A percentile compares a stretch with the other conserved stretches of the same genome.
phyloP scores from a whole-genome alignment of 2,329 filamentous ascomycete species.

The Aotearoamyces nothofagi region DNA sequence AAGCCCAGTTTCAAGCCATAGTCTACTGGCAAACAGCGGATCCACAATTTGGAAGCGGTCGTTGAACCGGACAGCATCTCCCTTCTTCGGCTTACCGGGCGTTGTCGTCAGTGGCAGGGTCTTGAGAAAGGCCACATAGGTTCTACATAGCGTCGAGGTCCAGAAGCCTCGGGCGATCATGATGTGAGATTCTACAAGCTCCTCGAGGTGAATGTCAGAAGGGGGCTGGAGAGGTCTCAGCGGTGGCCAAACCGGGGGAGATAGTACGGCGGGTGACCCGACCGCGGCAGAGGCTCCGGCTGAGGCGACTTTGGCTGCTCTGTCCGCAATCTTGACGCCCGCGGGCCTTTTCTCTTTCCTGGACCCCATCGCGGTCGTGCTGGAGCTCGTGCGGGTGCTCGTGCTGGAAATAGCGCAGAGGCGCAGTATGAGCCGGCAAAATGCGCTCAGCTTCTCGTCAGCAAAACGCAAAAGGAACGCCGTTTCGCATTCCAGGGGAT shows the following conservation, averaged over 20 bases:
- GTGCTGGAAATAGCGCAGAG: too few relatives aligned
- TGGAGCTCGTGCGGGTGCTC: too few relatives aligned
- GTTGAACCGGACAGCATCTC: slow-evolving; percentile 64
- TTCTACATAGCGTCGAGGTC: slow-evolving; percentile 44
- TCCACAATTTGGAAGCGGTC: slow-evolving; percentile 80
- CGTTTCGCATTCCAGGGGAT: too few relatives aligned
- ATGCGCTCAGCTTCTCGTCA: too few relatives aligned
- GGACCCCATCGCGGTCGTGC: too few relatives aligned
- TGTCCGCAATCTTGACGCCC: too few relatives aligned
- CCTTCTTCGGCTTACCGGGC: slow-evolving; percentile 48
- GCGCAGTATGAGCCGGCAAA: too few relatives aligned
- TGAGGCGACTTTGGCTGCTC: too few relatives aligned
- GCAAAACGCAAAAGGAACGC: too few relatives aligned
- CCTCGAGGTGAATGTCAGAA: slow-evolving; percentile 35
- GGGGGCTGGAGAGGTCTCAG: slow-evolving; percentile 39
- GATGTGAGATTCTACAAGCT: slow-evolving; percentile 42
- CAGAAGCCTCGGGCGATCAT: slow-evolving; percentile 47
- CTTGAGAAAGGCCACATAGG: slow-evolving; percentile 44
- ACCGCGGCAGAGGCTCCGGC: too few relatives aligned
- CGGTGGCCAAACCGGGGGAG: slow-evolving; percentile 49
- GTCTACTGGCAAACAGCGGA: slow-evolving; percentile 49
- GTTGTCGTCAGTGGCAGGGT: slow-evolving; percentile 47
- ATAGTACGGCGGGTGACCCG: too few relatives aligned
- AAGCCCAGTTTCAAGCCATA: slow-evolving; percentile 69
- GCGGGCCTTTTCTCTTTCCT: too few relatives aligned